A percentile compares a stretch with the other conserved stretches of the same genome.
Conservation (phyloP, 106 monocot species). For the Alisma plantagoaquatica region DNA sequence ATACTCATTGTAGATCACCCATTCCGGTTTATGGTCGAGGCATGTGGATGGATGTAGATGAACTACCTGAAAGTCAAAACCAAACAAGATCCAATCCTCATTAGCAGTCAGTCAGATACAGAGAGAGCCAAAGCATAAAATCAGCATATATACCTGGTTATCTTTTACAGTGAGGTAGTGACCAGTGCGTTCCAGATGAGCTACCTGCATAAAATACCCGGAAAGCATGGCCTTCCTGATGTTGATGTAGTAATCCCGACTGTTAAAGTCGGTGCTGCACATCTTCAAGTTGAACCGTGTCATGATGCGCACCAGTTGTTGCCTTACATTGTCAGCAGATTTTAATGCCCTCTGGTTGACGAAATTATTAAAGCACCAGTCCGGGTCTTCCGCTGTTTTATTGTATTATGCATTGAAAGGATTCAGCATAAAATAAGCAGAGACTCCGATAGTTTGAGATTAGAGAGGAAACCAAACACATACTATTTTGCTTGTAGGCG, state of each 20-base stretch:
- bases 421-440: too few species aligned
- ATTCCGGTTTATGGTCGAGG: slow-evolving; percentile 23
- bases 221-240: slow-evolving; percentile 29
- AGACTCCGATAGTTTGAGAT: too few species aligned
- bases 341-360: slow-evolving; percentile 26
- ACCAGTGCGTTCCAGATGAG: slow-evolving; percentile 25
- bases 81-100: too few species aligned
- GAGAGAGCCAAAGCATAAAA: too few species aligned
- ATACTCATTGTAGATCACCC: slow-evolving; percentile 39
- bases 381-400: slow-evolving; percentile 22
- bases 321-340: slow-evolving; percentile 32
- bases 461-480: too few species aligned
- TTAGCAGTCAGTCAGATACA: too few species aligned
- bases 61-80: slow-evolving; percentile 17
- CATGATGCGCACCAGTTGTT: slow-evolving; percentile 27
- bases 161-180: slow-evolving; percentile 25
- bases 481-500: slow-evolving; percentile 34
- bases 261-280: slow-evolving; percentile 26
- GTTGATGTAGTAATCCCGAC: slow-evolving; percentile 21
- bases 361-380: slow-evolving; percentile 40
- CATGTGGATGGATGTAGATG: slow-evolving; percentile 32
- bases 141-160: slow-evolving; percentile 15
- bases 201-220: slow-evolving; percentile 43
- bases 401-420: too few species aligned
- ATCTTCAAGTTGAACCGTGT: slow-evolving; percentile 23